Percentiles rank a stretch among this genome's conserved stretches.
phyloP scores from a whole-genome alignment of 768 basidiomycete genomes.

The Podaxis pistillaris region DNA sequence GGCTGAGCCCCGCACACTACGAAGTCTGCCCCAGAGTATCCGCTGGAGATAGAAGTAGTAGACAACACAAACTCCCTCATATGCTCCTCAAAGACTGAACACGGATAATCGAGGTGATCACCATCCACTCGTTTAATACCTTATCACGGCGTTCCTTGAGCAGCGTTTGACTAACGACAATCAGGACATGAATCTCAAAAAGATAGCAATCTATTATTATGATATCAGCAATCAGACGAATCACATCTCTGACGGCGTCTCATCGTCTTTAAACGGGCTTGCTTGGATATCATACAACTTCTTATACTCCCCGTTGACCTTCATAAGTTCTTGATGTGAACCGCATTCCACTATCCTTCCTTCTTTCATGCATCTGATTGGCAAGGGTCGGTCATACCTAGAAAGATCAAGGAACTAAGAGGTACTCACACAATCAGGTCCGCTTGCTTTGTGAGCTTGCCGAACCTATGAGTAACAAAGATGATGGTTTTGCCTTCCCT shows the following conservation, averaged over 20 bases:
- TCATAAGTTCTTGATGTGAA: constrained; percentile 38
- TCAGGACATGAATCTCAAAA: no score
- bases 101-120: no score
- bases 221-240: no score
- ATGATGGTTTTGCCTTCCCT: constrained; percentile 52
- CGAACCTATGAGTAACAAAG: constrained; percentile 56
- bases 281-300: constrained; percentile 42
- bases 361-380: constrained; percentile 43
- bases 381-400: neutral
- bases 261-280: constrained; percentile 21
- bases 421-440: constrained; percentile 50
- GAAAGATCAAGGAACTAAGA: neutral
- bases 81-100: no score
- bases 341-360: constrained; percentile 40
- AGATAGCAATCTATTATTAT: no score
- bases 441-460: constrained; percentile 45
- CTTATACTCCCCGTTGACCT: constrained; percentile 36
- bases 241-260: neutral
- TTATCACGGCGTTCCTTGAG: no score
- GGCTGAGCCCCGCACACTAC: no score
- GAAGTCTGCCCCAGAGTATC: no score
- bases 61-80: no score
- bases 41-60: no score
- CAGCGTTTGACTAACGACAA: no score
- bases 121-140: no score